These are phyloP conservation scores for Sugiyamaella pinicola DNA, from an alignment of 1,139 yeast species.

Conservation along the genomic window DNA sequence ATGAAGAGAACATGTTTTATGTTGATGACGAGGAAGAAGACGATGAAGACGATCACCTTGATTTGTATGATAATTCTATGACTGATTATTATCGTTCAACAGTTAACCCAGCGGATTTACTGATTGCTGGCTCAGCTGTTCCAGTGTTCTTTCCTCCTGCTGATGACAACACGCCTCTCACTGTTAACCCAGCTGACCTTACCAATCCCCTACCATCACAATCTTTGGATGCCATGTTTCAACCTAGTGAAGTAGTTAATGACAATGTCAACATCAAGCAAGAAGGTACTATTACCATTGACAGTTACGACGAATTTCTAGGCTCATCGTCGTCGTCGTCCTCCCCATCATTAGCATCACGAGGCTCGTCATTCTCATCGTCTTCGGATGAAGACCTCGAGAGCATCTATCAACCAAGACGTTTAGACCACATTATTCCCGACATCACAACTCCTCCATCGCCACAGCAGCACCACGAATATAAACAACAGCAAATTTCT, in stretches of 20 bases:
- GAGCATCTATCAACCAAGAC: slow-evolving; percentile 17
- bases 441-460: background rate
- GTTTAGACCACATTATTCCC: slow-evolving; percentile 15
- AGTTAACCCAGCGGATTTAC: background rate
- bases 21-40: slow-evolving; percentile 33
- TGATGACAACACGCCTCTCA: background rate
- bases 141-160: background rate
- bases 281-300: background rate
- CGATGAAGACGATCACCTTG: slow-evolving; percentile 33
- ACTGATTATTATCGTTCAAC: background rate
- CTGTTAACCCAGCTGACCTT: slow-evolving; percentile 13
- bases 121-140: background rate
- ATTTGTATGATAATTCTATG: slow-evolving; percentile 1
- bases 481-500: background rate
- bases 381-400: slow-evolving; percentile 11
- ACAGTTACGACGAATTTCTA: slow-evolving; percentile 11
- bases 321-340: slow-evolving; percentile 9
- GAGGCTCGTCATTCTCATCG: slow-evolving; percentile 1
- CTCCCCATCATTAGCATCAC: slow-evolving; percentile 8
- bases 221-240: background rate
- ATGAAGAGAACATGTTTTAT: slow-evolving; percentile 31
- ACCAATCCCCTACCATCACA: slow-evolving; percentile 3
- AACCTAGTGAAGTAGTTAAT: background rate
- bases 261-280: background rate
- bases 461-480: background rate